Evolutionary conservation across 2,329 filamentous ascomycete genomes (phyloP).

Genomic region (Cercospora sp.): DNA sequence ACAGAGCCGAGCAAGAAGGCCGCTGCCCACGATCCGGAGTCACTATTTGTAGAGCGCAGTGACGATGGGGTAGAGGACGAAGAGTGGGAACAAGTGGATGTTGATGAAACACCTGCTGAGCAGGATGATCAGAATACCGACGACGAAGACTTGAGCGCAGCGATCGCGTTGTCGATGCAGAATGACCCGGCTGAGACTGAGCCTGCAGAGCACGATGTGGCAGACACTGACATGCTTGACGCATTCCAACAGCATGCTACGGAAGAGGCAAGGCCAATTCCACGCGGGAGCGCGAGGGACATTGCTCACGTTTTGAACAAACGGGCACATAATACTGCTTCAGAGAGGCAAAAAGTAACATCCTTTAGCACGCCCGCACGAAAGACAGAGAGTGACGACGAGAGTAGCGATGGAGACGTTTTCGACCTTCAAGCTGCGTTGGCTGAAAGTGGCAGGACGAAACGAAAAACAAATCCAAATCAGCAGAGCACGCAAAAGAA

Average conservation of each 20-base stretch:
- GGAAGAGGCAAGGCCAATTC: conserved; percentile 47
- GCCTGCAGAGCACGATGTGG: conserved; percentile 13
- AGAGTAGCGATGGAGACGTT: conserved; percentile 64
- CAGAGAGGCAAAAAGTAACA: conserved; percentile 43
- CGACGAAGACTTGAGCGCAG: conserved; percentile 74
- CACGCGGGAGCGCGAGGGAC: conserved; percentile 54
- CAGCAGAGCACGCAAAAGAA: conserved; percentile 30
- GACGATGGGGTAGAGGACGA: conserved; percentile 36
- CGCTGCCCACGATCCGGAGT: conserved; percentile 49
- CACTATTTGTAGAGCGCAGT: conserved; percentile 56
- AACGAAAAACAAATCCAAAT: conserved; percentile 32
- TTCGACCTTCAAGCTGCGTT: conserved; percentile 77
- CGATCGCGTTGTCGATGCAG: conserved; percentile 80
- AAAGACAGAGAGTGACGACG: conserved; percentile 49
- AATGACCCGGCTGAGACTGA: conserved; percentile 50
- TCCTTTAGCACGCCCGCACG: conserved; percentile 38
- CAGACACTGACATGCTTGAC: conserved; percentile 47
- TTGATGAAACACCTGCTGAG: conserved; percentile 44
- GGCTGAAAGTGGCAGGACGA: conserved; percentile 62
- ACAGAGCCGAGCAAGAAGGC: conserved; percentile 25
- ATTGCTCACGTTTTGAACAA: conserved; percentile 76
- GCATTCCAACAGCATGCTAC: conserved; percentile 50
- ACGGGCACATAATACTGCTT: conserved; percentile 63
- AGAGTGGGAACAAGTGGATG: conserved; percentile 45
- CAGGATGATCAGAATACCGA: conserved; percentile 51